These are phyloP conservation scores for Fusarium poae DNA, from an alignment of 2,329 filamentous ascomycete species.

Conservation along the genomic window DNA sequence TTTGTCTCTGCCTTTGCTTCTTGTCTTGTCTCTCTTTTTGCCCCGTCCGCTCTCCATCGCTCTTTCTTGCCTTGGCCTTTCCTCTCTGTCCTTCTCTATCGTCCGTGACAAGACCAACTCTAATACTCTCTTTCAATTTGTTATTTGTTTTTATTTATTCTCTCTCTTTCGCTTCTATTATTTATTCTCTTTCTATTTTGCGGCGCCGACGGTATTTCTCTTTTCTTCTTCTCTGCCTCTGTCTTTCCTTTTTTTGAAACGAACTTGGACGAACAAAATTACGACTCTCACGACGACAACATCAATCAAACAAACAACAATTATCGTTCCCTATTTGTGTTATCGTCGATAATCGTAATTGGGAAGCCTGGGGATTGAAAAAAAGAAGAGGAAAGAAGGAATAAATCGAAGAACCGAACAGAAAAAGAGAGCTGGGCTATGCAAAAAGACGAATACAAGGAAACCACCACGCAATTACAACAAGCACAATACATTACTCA, in stretches of 20 bases:
- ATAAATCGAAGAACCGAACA: conserved; percentile 8
- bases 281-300: conserved; percentile 41
- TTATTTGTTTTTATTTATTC: conserved; percentile 5
- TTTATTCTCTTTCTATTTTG: conserved; percentile 12
- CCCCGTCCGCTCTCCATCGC: conserved; percentile 19
- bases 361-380: conserved; percentile 33
- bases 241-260: conserved; percentile 25
- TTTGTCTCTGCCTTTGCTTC: conserved; percentile 29
- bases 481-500: conserved; percentile 26
- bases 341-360: conserved; percentile 46
- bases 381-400: conserved; percentile 25
- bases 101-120: conserved; percentile 27
- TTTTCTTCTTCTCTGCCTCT: conserved; percentile 17
- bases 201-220: conserved; percentile 23
- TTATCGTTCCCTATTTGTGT: conserved; percentile 39
- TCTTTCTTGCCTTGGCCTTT: conserved; percentile 19
- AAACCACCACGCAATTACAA: conserved; percentile 33
- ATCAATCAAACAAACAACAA: conserved; percentile 15
- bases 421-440: conserved; percentile 8
- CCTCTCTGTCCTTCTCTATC: conserved; percentile 9
- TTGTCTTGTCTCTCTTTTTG: conserved; percentile 30
- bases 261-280: conserved; percentile 35
- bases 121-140: conserved; percentile 37
- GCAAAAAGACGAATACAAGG: conserved; percentile 10
- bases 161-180: conserved; percentile 32